These are phyloP conservation scores for Termitomyces sp. DNA, from an alignment of 768 basidiomycete species.

Conservation along the genomic window DNA sequence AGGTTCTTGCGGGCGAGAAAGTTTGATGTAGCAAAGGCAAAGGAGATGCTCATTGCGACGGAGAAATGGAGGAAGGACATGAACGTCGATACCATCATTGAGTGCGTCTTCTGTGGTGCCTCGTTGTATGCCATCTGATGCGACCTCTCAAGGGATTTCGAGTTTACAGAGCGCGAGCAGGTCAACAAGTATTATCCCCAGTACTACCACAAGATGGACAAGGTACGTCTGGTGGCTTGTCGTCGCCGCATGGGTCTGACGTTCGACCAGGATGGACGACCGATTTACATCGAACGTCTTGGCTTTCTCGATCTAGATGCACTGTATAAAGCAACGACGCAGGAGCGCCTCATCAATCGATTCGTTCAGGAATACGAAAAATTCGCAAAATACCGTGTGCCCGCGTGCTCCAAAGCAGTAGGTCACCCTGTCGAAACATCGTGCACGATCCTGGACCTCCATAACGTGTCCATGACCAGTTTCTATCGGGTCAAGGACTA, in stretches of 20 bases:
- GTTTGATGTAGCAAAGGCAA: constrained; percentile 82
- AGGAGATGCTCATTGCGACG: constrained; percentile 75
- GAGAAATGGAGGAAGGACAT: constrained; percentile 92
- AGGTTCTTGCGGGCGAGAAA: constrained; percentile 93
- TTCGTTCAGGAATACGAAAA: constrained; percentile 95
- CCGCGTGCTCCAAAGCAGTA: constrained; percentile 64
- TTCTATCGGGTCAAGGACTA: constrained; percentile 95
- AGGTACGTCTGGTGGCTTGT: constrained; percentile 44
- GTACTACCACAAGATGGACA: constrained; percentile 95
- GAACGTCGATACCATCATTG: constrained; percentile 70
- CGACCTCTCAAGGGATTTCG: constrained; percentile 58
- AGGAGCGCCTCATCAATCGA: constrained; percentile 83
- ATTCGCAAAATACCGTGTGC: constrained; percentile 75
- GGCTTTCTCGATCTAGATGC: constrained; percentile 85
- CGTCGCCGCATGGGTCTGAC: neutral
- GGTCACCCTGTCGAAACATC: constrained; percentile 94
- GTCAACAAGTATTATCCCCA: constrained; percentile 95
- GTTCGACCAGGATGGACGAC: constrained; percentile 79
- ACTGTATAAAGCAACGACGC: constrained; percentile 78
- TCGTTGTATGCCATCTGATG: neutral
- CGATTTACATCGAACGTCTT: constrained; percentile 92
- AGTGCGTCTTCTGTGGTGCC: constrained; percentile 37
- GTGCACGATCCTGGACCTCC: constrained; percentile 95
- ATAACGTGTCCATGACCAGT: constrained; percentile 61
- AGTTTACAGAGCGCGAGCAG: constrained; percentile 76